phyloP scores from a whole-genome alignment of 305 asterid genomes.

The Fraxinus floribunda region DNA sequence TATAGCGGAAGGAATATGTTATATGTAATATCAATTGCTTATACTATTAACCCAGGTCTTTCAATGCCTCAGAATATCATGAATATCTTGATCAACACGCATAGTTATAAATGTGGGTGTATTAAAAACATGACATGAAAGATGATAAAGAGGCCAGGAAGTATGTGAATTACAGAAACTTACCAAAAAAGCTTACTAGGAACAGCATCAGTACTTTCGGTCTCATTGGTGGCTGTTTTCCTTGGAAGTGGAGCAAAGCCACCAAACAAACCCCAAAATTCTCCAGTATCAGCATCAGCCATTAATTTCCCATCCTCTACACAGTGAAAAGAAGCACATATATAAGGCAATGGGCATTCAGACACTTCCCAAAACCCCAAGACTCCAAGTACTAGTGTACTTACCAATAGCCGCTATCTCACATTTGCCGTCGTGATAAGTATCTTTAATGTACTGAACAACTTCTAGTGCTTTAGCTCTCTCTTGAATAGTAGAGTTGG shows the following conservation, averaged over 20 bases:
- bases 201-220: constrained; percentile 34
- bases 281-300: constrained; percentile 98
- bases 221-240: constrained; percentile 52
- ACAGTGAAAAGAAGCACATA: constrained; percentile 31
- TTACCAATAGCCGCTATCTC: constrained; percentile 93
- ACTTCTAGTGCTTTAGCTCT: constrained; percentile 99
- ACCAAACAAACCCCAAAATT: constrained; percentile 95
- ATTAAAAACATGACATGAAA: constrained; percentile 24
- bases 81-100: background rate
- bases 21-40: background rate
- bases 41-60: background rate
- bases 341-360: constrained; percentile 20
- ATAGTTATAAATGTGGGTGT: background rate
- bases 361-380: constrained; percentile 13
- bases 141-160: constrained; percentile 23
- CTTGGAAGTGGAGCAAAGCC: constrained; percentile 99
- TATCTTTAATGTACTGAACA: constrained; percentile 95
- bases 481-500: constrained; percentile 94
- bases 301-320: constrained; percentile 95
- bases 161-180: constrained; percentile 20
- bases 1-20: constrained; percentile 2
- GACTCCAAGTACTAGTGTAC: constrained; percentile 23
- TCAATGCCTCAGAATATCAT: constrained; percentile 1
- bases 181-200: constrained; percentile 75
- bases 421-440: constrained; percentile 94